Conservation (phyloP, 495 filamentous ascomycete species). For the Trypethelium eluteriae region DNA sequence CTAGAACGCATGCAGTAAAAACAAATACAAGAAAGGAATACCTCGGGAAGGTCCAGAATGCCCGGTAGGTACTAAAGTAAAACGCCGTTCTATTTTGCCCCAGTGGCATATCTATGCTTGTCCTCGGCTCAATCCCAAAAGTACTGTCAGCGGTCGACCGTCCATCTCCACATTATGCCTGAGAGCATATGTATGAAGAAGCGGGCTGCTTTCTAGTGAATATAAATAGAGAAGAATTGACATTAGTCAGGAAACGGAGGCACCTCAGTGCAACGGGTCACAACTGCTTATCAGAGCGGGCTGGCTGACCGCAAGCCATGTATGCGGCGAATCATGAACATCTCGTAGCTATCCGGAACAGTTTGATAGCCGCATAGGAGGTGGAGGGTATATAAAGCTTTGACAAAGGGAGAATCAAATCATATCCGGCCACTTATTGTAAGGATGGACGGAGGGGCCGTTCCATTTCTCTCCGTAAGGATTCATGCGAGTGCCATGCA, state of each 20-base stretch:
- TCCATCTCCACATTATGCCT: no score
- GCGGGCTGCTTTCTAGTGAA: no score
- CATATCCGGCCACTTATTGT: constrained; percentile 36
- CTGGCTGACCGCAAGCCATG: background rate
- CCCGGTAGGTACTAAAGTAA: background rate
- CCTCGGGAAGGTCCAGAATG: background rate
- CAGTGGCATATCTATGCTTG: background rate
- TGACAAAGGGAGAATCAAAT: constrained; percentile 21
- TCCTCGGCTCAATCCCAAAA: background rate
- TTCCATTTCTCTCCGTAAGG: constrained; percentile 49
- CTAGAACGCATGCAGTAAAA: constrained; percentile 9
- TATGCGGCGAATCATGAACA: no score
- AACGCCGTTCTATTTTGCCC: background rate
- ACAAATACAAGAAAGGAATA: background rate
- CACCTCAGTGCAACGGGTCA: no score
- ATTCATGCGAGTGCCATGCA: constrained; percentile 38
- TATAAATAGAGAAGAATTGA: no score
- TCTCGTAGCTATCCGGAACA: no score
- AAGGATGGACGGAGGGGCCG: constrained; percentile 36
- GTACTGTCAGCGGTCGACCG: no score
- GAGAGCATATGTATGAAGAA: no score
- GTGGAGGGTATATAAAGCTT: background rate
- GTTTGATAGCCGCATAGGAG: background rate
- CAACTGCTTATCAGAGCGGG: no score
- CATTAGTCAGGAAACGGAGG: no score